These are phyloP conservation scores for Ascochyta koolunga DNA, from an alignment of 2,329 filamentous ascomycete genomes.

Conservation along the genomic window DNA sequence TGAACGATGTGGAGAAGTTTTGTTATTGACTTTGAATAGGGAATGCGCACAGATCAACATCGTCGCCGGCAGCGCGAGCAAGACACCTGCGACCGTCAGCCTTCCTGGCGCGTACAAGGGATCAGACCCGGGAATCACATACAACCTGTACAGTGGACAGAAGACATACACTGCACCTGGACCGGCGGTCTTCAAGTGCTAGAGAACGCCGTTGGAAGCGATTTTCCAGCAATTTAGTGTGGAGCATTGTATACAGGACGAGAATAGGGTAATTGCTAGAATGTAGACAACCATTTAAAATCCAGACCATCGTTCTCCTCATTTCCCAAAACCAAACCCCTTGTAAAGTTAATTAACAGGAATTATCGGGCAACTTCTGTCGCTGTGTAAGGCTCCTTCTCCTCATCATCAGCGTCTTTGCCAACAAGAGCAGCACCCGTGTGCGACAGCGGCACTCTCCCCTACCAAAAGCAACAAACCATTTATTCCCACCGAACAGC, in stretches of 20 bases:
- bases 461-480: constrained; percentile 6
- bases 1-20: too few species aligned
- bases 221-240: neutral
- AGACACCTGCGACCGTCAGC: constrained; percentile 28
- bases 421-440: too few species aligned
- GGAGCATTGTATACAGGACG: neutral
- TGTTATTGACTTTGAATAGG: too few species aligned
- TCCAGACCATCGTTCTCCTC: too few species aligned
- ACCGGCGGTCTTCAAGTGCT: constrained; percentile 58
- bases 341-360: too few species aligned
- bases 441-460: too few species aligned
- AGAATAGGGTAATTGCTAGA: neutral
- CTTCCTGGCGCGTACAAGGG: constrained; percentile 44
- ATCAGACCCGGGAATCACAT: constrained; percentile 40
- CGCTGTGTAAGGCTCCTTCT: too few species aligned
- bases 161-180: constrained; percentile 57
- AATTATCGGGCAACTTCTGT: too few species aligned
- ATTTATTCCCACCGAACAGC: constrained; percentile 53
- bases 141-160: constrained; percentile 37
- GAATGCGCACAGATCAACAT: constrained; percentile 46
- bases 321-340: too few species aligned
- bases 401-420: too few species aligned
- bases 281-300: neutral
- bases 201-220: constrained; percentile 11
- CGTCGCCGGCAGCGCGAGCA: constrained; percentile 36